A percentile compares a stretch with the other conserved stretches of the same genome.
Evolutionary conservation across 352 stramenopile species (phyloP).

Genomic region (Globisporangium recalcitrans): DNA sequence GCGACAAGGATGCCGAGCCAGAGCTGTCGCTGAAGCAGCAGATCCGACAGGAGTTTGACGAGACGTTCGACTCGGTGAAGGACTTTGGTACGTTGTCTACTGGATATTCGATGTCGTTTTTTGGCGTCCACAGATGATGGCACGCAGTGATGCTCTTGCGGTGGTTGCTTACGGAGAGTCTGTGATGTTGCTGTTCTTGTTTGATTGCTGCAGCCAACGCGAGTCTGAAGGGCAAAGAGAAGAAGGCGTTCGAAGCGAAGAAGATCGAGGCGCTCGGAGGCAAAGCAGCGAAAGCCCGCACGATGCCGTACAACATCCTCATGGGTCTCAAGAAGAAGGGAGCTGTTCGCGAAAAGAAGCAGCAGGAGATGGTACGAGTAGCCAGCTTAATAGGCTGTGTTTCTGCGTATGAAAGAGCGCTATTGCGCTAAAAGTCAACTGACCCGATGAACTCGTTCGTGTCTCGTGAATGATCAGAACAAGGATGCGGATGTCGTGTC

Average conservation of each 20-base stretch:
- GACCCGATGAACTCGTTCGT: not conserved
- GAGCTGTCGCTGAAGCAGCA: slow-evolving; percentile 57
- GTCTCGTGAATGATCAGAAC: slow-evolving; percentile 24
- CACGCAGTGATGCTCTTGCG: not conserved
- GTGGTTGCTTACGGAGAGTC: slow-evolving; percentile 1
- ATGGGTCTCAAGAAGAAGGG: slow-evolving; percentile 69
- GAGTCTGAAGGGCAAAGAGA: slow-evolving; percentile 74
- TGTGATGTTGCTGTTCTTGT: not conserved
- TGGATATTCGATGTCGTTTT: not conserved
- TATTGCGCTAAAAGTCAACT: not conserved
- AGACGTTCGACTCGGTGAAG: slow-evolving; percentile 65
- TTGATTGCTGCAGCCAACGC: slow-evolving; percentile 26
- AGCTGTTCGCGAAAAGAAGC: slow-evolving; percentile 39
- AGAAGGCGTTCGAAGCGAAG: slow-evolving; percentile 68
- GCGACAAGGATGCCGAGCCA: slow-evolving; percentile 21
- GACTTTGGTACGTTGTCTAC: slow-evolving; percentile 44
- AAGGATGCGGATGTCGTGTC: slow-evolving; percentile 68
- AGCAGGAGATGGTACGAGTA: slow-evolving; percentile 52
- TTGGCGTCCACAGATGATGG: not conserved
- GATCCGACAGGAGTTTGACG: slow-evolving; percentile 74
- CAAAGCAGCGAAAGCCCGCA: slow-evolving; percentile 49
- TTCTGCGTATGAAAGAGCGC: not conserved
- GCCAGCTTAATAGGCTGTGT: not conserved
- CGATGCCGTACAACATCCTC: slow-evolving; percentile 67
- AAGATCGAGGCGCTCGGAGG: slow-evolving; percentile 66